These are phyloP conservation scores for Sporormia fimetaria DNA, from an alignment of 495 filamentous ascomycete genomes.

Conservation along the genomic window DNA sequence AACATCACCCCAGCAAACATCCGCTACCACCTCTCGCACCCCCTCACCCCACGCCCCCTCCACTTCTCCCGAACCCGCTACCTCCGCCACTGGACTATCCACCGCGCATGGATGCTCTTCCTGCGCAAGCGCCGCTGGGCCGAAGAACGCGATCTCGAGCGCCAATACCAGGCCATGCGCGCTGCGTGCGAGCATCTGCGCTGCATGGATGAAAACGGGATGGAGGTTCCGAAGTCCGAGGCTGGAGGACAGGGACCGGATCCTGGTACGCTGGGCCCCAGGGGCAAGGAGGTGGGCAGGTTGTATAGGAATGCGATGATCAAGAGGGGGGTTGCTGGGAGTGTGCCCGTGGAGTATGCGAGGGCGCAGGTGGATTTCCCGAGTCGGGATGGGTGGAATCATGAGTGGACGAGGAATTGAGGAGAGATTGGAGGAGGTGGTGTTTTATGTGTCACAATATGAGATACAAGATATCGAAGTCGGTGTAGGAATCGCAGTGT, in stretches of 20 bases:
- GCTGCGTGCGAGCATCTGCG: constrained; percentile 72
- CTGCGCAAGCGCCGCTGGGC: constrained; percentile 49
- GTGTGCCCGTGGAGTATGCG: constrained; percentile 80
- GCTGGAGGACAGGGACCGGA: constrained; percentile 26
- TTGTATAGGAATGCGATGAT: constrained; percentile 75
- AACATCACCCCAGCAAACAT: constrained; percentile 40
- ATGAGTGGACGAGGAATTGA: constrained; percentile 44
- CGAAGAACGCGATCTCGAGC: constrained; percentile 52
- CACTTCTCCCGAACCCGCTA: constrained; percentile 75
- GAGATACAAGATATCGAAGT: neutral
- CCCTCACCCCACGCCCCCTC: constrained; percentile 61
- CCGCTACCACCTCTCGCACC: constrained; percentile 55
- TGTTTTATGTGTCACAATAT: constrained; percentile 1
- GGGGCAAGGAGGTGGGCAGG: constrained; percentile 53
- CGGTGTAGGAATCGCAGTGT: too few species aligned
- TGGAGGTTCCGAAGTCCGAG: constrained; percentile 4
- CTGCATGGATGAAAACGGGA: constrained; percentile 27
- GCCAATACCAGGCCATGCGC: constrained; percentile 69
- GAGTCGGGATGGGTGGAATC: constrained; percentile 62
- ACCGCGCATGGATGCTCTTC: constrained; percentile 80
- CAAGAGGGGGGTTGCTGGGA: constrained; percentile 65
- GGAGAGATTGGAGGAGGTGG: neutral
- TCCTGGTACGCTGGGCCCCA: constrained; percentile 37
- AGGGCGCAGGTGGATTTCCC: constrained; percentile 71
- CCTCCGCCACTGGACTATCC: constrained; percentile 98